Base-by-base conservation (phyloP, 139 green algal species). In the Coelastrella sp. region DNA sequence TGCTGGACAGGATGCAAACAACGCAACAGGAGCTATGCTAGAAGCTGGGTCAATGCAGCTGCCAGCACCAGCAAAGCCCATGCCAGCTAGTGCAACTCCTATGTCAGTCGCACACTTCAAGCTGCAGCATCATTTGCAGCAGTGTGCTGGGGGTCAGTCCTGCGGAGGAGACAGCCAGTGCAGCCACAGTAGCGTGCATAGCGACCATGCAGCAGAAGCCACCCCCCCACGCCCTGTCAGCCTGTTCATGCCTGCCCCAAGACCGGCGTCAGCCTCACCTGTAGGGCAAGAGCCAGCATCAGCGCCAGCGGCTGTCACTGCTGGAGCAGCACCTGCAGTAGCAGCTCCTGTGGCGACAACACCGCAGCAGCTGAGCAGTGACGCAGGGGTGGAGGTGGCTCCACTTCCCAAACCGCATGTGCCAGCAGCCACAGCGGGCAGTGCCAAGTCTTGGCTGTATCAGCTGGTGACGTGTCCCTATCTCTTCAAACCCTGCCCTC, bases 391-490 rank as follows among this genome's bases (percentile, higher is more conserved):
- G 20, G 22, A 74, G 56, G 75, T 60, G 20, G 10, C 60, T 20
- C 75, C 61, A 17, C 75, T 73, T 47, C 76, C 86, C n/a, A 54
- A 59, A 59, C 80, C 59, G 23, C 61, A 74, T 59, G 80, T 77
- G 8, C 73, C 73, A n/a, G 68, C 85, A 71, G 73, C 85, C 32
- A 59, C 85, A 23, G 85, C 85, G 7, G 60, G 71, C 85, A 90
- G 74, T 77, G 20, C n/a, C 73, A 90, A 90, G 73, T 47, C 54
- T 6, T 91, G 88, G 88, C 80, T 83, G 32, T 88, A 91, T 60
- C 65, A 82, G 68, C 80, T 91, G 17, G 88, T 88, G 6, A 91
- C 88, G 6, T 91, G 88, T 80, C 80, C 80, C 0, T 88, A 64
- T 13, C 81, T 87, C 3, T 86, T 87, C 64, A 59, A 61, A 64